These are phyloP conservation scores for Calvatia gigantea DNA, from an alignment of 768 basidiomycete species.

Conservation along the genomic window DNA sequence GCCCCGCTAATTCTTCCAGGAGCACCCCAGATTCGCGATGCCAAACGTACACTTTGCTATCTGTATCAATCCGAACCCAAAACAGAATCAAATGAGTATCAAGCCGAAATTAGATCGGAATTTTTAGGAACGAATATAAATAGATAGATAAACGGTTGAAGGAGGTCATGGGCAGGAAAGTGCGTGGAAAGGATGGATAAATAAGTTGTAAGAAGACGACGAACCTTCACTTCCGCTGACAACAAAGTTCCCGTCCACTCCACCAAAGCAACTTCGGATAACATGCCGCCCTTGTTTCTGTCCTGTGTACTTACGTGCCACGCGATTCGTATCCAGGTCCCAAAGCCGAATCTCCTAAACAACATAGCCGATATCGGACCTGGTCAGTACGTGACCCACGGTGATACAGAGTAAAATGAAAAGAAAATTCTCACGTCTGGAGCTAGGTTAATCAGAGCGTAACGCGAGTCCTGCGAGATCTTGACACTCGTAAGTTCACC, in stretches of 20 bases:
- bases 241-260: slow-evolving; percentile 82
- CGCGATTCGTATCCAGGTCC: slow-evolving; percentile 67
- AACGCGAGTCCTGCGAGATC: slow-evolving; percentile 82
- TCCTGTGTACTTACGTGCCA: slow-evolving; percentile 80
- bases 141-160: background rate
- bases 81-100: background rate
- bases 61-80: slow-evolving; percentile 36
- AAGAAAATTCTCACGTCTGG: slow-evolving; percentile 68
- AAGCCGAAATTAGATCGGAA: slow-evolving; percentile 2
- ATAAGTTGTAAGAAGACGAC: slow-evolving; percentile 16
- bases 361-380: slow-evolving; percentile 8
- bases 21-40: slow-evolving; percentile 80
- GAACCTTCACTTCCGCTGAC: slow-evolving; percentile 94
- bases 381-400: slow-evolving; percentile 12
- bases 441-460: slow-evolving; percentile 81
- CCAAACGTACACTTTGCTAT: slow-evolving; percentile 94
- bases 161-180: too few species aligned
- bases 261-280: slow-evolving; percentile 93
- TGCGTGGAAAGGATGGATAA: too few species aligned
- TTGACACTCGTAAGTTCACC: slow-evolving; percentile 88
- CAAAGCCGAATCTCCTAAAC: slow-evolving; percentile 85
- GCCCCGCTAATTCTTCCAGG: slow-evolving; percentile 86
- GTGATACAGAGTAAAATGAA: slow-evolving; percentile 12
- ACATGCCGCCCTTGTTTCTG: slow-evolving; percentile 83
- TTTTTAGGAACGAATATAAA: background rate